Conservation (phyloP, 352 stramenopile species). For the Pythium sp. region DNA sequence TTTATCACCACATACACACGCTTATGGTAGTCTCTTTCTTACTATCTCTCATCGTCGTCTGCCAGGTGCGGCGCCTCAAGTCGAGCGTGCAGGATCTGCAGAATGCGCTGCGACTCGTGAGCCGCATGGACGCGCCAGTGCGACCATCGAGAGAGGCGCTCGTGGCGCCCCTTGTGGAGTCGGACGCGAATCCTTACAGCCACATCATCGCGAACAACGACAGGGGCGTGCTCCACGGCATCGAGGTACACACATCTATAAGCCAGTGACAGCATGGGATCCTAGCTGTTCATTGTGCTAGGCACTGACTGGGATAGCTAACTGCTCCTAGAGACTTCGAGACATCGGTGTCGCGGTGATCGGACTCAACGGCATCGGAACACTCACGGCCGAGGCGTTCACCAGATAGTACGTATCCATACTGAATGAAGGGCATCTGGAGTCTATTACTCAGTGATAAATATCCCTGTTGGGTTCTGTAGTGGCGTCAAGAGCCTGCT, state of each 20-base stretch:
- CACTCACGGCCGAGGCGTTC: slow-evolving; percentile 37
- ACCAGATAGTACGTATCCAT: slow-evolving; percentile 32
- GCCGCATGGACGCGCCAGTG: slow-evolving; percentile 12
- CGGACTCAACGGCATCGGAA: slow-evolving; percentile 42
- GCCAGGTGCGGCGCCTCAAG: slow-evolving; percentile 31
- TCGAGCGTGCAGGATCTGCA: slow-evolving; percentile 37
- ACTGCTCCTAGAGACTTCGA: slow-evolving; percentile 24
- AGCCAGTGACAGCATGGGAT: too few species aligned
- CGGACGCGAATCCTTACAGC: slow-evolving; percentile 28
- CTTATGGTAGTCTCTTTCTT: too few species aligned
- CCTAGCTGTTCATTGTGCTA: neutral
- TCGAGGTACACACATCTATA: slow-evolving; percentile 18
- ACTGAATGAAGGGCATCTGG: neutral
- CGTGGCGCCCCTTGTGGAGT: slow-evolving; percentile 4
- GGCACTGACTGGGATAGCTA: neutral
- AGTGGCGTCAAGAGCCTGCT: slow-evolving; percentile 43
- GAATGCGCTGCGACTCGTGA: slow-evolving; percentile 29
- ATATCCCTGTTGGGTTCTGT: too few species aligned
- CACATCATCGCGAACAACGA: slow-evolving; percentile 52
- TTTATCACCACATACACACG: neutral
- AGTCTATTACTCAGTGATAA: neutral
- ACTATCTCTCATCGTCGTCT: too few species aligned
- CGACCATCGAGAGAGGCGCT: slow-evolving; percentile 15
- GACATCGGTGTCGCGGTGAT: slow-evolving; percentile 34
- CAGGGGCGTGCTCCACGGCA: slow-evolving; percentile 32